Base-by-base conservation (phyloP, 352 stramenopile species). In the Pythium sp. region DNA sequence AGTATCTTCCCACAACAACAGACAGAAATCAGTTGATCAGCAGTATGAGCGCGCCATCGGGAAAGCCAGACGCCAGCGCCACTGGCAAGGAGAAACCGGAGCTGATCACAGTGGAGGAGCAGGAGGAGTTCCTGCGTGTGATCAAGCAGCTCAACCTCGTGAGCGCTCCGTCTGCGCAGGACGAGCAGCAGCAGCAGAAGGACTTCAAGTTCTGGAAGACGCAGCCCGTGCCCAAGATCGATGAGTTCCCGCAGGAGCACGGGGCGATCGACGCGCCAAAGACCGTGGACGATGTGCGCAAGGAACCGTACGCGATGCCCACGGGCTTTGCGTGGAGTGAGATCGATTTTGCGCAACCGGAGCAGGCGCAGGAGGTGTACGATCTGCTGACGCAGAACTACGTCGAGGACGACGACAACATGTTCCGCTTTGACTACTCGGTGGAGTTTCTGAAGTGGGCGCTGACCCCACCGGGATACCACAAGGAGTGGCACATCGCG, bases 381-480 rank as follows among this genome's bases (percentile, higher is more conserved):
- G 92, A 94, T 5, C 75, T 99, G 38, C 84, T 99, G 5, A 97
- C 89, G 12, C 84, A 97, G 69, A 99, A 99, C 79, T 99, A 99
- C 72, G 98, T 99, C 12, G 98, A 99, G 73, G 98, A 99, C 77
- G 97, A 99, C 74, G 97, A 98, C 79, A 87, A 84, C 71, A 97
- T 98, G 72, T 99, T 99, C 86, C 93, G 98, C 32, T 97, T 98
- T 65, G 91, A 96, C 70, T 97, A 98, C 73, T 93, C 83, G 28
- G 68, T 87, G 0, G 77, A 86, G 20, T 96, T 97, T 41, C 68
- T 98, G 24, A 78, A 84, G 65, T 98, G 90, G 91, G 97, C 97
- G 5, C 75, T 99, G n/a, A 98, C 86, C 14, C 95, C 97, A n/a
- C 98, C 98, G 5, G 94, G 90, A 0, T 99, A 94, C 76, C 71